Percentiles rank a stretch among this genome's conserved stretches.
Evolutionary conservation across 2,329 filamentous ascomycete genomes (phyloP).

Genomic region (Sclerotiophoma versabilis): DNA sequence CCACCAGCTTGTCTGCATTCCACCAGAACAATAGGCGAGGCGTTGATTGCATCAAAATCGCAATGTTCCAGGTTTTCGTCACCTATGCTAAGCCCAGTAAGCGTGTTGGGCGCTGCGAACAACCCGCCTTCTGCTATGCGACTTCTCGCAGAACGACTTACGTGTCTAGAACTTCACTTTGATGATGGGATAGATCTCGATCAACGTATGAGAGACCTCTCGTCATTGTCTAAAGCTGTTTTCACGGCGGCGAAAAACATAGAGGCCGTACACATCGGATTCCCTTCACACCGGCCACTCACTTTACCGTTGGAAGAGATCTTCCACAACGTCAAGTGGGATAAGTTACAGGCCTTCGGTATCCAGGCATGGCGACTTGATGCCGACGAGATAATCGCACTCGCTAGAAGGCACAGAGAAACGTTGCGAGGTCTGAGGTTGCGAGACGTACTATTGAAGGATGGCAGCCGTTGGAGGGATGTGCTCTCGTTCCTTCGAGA

Average conservation of each 20-base stretch:
- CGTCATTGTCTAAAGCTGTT: slow-evolving; percentile 63
- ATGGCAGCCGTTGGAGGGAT: slow-evolving; percentile 67
- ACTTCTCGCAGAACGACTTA: slow-evolving; percentile 63
- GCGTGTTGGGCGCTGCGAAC: slow-evolving; percentile 60
- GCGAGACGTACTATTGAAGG: slow-evolving; percentile 66
- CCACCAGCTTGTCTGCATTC: slow-evolving; percentile 68
- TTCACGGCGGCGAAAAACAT: slow-evolving; percentile 67
- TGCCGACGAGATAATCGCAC: slow-evolving; percentile 65
- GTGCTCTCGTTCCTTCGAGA: slow-evolving; percentile 64
- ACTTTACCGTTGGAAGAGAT: slow-evolving; percentile 65
- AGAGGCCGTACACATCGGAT: slow-evolving; percentile 69
- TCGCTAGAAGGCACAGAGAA: slow-evolving; percentile 63
- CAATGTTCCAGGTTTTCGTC: slow-evolving; percentile 67
- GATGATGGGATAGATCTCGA: slow-evolving; percentile 65
- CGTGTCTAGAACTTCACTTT: slow-evolving; percentile 69
- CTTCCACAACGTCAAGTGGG: slow-evolving; percentile 69
- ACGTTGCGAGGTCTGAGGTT: slow-evolving; percentile 67
- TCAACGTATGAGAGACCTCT: slow-evolving; percentile 64
- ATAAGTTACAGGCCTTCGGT: slow-evolving; percentile 67
- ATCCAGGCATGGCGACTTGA: slow-evolving; percentile 70
- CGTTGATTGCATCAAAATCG: slow-evolving; percentile 63
- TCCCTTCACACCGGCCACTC: slow-evolving; percentile 64
- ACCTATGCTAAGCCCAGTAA: slow-evolving; percentile 68
- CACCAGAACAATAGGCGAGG: slow-evolving; percentile 64
- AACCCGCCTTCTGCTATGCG: slow-evolving; percentile 58